Evolutionary conservation across 2,329 filamentous ascomycete genomes (phyloP), one percentile per base, ranked within the genome.

Genomic region (Truncatella angustata): DNA sequence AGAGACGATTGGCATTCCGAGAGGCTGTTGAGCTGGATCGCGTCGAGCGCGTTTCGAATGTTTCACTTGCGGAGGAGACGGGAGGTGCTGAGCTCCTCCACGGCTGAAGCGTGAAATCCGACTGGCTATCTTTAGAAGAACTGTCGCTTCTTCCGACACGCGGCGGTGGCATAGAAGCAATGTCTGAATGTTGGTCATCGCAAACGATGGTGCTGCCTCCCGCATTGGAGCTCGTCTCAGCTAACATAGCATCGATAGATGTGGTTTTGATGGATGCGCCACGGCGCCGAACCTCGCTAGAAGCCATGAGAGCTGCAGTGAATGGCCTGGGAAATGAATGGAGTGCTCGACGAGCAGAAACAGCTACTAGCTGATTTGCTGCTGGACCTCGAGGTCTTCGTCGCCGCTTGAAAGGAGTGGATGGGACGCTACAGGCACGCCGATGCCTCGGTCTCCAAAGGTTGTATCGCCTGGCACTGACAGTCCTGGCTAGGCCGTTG

Each of bases 1-100:
- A 85, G 18, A 86, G 74, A 50, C 82, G 73, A 62, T 85, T 83
- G 24, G 77, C 74, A 56, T 76, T 76, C 32, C 81, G 73, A 18
- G 79, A 80, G 12, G 78, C 70, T 23, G 74, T 73, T 4, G 81
- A 83, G 14, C 74, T 74, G 12, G 80, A 80, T 30, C 79, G 77
- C 49, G 73, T 71, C 7, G 76, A 76, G 35, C 78, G 76, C 37
- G 71, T 72, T 39, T 71, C 67, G 12, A 68, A 63, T 9, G 63
- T 62, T 53, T 77, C 73, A 52, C 73, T 73, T n/a, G 70, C 66
- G 24, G 67, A 61, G 5, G 73, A 62, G 7, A 70, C 66, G 14
- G 69, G 69, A 14, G 74, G 70, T 57, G 70, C 68, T 16, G 67
- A 64, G 18, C 62, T 60, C n/a, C 62, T 63, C 54, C 57, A 60